Evolutionary conservation across 2,329 filamentous ascomycete genomes (phyloP).

Genomic region (Colletotrichum melonis): DNA sequence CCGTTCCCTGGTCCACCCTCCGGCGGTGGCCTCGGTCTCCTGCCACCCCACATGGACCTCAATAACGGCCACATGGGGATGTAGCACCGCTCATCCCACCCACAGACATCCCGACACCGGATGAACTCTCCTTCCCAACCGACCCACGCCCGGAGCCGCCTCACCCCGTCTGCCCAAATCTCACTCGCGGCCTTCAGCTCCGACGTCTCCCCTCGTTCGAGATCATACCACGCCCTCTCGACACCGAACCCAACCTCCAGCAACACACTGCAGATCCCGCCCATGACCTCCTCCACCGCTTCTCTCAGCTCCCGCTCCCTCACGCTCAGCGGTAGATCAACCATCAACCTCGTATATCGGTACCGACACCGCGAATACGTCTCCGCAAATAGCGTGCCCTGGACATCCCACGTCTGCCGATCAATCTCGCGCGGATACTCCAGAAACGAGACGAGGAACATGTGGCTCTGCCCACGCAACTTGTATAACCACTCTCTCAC

Average conservation of each 20-base stretch:
- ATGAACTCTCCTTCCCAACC: constrained; percentile 61
- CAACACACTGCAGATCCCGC: constrained; percentile 53
- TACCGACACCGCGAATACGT: constrained; percentile 55
- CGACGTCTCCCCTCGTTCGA: constrained; percentile 33
- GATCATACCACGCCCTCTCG: constrained; percentile 51
- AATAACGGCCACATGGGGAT: constrained; percentile 63
- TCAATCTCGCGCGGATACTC: constrained; percentile 50
- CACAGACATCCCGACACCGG: constrained; percentile 53
- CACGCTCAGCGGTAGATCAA: constrained; percentile 41
- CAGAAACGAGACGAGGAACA: constrained; percentile 56
- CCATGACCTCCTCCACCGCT: constrained; percentile 53
- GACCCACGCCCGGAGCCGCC: constrained; percentile 60
- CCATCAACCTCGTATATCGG: constrained; percentile 52
- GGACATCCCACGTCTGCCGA: constrained; percentile 44
- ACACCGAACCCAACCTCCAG: constrained; percentile 55
- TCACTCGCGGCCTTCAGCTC: constrained; percentile 1
- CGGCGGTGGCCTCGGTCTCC: constrained; percentile 30
- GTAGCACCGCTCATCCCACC: constrained; percentile 56
- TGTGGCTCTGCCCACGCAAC: constrained; percentile 52
- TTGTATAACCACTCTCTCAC: constrained; percentile 44
- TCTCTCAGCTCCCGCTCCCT: constrained; percentile 51
- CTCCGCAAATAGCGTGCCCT: constrained; percentile 47
- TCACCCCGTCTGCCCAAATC: constrained; percentile 50
- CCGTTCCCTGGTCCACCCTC: constrained; percentile 15
- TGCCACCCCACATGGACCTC: constrained; percentile 18